Percentiles rank a stretch among this genome's conserved stretches.
These are phyloP conservation scores for Panicum miliaceum DNA, from an alignment of 176 grass and related monocot species.

Conservation along the genomic window DNA sequence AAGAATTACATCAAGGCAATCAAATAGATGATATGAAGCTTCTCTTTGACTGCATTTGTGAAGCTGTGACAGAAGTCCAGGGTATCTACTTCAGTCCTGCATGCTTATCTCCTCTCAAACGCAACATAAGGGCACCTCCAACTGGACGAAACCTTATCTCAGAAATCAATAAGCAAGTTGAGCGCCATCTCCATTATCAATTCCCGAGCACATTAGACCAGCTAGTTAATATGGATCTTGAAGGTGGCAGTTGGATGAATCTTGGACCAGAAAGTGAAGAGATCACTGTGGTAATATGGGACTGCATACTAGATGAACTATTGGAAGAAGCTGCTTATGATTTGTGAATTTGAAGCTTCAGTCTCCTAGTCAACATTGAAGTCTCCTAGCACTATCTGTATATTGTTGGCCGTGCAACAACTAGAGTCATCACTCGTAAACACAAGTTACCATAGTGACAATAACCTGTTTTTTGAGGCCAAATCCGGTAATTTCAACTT, in stretches of 20 bases:
- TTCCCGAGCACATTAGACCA: slow-evolving; percentile 56
- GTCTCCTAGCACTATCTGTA: slow-evolving; percentile 18
- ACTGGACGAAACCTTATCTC: slow-evolving; percentile 45
- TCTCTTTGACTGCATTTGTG: slow-evolving; percentile 62
- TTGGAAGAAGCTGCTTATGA: slow-evolving; percentile 50
- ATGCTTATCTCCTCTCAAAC: slow-evolving; percentile 45
- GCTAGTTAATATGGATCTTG: slow-evolving; percentile 45
- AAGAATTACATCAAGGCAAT: slow-evolving; percentile 51
- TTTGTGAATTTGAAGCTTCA: slow-evolving; percentile 49
- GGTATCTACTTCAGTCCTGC: slow-evolving; percentile 41
- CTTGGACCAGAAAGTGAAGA: slow-evolving; percentile 37
- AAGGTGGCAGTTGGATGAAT: slow-evolving; percentile 55
- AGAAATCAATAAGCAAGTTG: slow-evolving; percentile 57
- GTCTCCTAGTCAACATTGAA: slow-evolving; percentile 14
- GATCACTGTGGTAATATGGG: slow-evolving; percentile 41
- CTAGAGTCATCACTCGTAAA: slow-evolving; percentile 15
- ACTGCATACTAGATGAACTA: slow-evolving; percentile 56
- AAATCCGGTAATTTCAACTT: background rate
- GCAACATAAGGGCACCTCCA: slow-evolving; percentile 42
- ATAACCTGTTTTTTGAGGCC: slow-evolving; percentile 15
- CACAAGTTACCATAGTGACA: slow-evolving; percentile 32
- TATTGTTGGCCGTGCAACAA: background rate
- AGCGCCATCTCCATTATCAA: slow-evolving; percentile 37
- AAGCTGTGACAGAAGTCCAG: slow-evolving; percentile 59
- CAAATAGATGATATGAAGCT: slow-evolving; percentile 54